Evolutionary conservation across 2,329 filamentous ascomycete species (phyloP).

Genomic region (Nannizzia gypsea): DNA sequence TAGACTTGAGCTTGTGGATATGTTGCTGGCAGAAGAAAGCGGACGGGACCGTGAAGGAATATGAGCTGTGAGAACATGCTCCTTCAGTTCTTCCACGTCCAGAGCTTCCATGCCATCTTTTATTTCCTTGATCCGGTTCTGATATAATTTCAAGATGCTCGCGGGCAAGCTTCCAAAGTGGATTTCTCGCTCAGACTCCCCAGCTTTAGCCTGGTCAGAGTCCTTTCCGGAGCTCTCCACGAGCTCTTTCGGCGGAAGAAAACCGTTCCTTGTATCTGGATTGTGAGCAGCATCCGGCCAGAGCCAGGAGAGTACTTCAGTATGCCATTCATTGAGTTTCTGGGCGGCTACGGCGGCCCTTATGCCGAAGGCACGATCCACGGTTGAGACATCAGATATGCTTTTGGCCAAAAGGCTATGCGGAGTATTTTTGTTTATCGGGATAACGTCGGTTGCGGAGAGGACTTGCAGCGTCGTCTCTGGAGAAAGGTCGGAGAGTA

Average conservation of each 20-base stretch:
- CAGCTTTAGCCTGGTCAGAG: neutral
- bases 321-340: constrained; percentile 46
- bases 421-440: constrained; percentile 23
- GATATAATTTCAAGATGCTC: constrained; percentile 54
- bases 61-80: constrained; percentile 71
- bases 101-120: constrained; percentile 35
- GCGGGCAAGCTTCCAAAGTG: constrained; percentile 63
- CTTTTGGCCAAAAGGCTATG: constrained; percentile 36
- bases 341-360: constrained; percentile 49
- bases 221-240: neutral
- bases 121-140: constrained; percentile 63
- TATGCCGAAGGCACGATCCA: constrained; percentile 47
- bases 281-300: constrained; percentile 39
- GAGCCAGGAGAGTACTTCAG: constrained; percentile 47
- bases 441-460: constrained; percentile 31
- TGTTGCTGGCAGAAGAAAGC: constrained; percentile 33
- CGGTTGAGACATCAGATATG: constrained; percentile 44
- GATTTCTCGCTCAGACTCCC: constrained; percentile 22
- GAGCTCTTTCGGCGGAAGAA: constrained; percentile 22
- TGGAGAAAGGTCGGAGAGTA: constrained; percentile 44
- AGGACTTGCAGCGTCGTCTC: constrained; percentile 43
- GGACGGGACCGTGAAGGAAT: constrained; percentile 51
- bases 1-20: constrained; percentile 26
- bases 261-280: constrained; percentile 27
- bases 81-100: constrained; percentile 65